A percentile compares a stretch with the other conserved stretches of the same genome.
phyloP scores from a whole-genome alignment of 768 basidiomycete genomes.

The Roridomyces roridus region DNA sequence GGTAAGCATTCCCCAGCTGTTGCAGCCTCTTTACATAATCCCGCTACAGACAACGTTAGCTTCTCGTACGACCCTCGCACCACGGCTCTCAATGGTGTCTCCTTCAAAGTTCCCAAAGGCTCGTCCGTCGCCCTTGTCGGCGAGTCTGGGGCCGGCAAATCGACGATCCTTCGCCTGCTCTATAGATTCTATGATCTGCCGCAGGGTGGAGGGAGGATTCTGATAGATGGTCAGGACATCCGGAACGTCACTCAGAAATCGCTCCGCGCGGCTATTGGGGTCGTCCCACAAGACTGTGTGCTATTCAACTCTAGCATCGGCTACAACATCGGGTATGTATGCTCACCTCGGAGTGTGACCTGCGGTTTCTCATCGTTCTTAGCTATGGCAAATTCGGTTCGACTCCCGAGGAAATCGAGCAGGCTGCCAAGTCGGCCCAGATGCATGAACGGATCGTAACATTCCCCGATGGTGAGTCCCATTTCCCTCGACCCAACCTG shows the following conservation, averaged over 20 bases:
- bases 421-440: conserved; percentile 81
- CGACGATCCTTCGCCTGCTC: conserved; percentile 83
- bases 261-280: conserved; percentile 82
- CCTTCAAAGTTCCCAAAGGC: conserved; percentile 88
- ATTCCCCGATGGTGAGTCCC: conserved; percentile 71
- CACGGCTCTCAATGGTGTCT: conserved; percentile 76
- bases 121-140: conserved; percentile 91
- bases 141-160: conserved; percentile 83
- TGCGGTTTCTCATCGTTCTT: no score
- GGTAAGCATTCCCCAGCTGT: conserved; percentile 52
- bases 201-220: conserved; percentile 78
- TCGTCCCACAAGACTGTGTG: conserved; percentile 87
- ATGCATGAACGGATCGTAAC: conserved; percentile 86
- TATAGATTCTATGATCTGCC: conserved; percentile 93
- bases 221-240: conserved; percentile 88
- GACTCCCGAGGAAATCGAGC: conserved; percentile 74
- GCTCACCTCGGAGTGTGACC: no score
- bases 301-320: conserved; percentile 74
- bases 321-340: conserved; percentile 71
- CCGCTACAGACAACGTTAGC: conserved; percentile 71
- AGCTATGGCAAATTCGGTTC: conserved; percentile 83
- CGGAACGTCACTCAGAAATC: conserved; percentile 82
- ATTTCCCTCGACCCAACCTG: background rate
- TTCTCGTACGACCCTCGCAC: conserved; percentile 84
- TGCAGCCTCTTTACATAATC: conserved; percentile 2